Evolutionary conservation across 257 asterid genomes (phyloP).

Genomic region (Rauvolfia tetraphylla): DNA sequence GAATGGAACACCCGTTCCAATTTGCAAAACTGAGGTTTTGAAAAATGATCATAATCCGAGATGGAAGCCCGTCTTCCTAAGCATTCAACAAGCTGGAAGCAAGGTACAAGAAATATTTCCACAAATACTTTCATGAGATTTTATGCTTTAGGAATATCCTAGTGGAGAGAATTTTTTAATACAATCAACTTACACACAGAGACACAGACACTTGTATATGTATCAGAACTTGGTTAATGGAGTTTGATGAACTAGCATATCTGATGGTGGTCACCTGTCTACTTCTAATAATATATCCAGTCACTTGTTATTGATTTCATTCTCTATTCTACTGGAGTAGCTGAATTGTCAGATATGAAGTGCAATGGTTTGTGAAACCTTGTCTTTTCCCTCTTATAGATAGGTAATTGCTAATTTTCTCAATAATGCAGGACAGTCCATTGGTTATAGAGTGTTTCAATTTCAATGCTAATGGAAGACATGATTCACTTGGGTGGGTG

Average conservation of each 20-base stretch:
- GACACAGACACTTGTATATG: background rate
- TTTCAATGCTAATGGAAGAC: constrained; percentile 89
- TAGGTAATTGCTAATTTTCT: constrained; percentile 16
- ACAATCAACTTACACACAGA: background rate
- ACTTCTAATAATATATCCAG: background rate
- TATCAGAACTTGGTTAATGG: background rate
- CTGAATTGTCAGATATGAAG: constrained; percentile 3
- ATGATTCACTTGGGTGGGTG: constrained; percentile 84
- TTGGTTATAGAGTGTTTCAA: constrained; percentile 82
- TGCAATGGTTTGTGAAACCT: constrained; percentile 5
- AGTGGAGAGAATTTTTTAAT: background rate
- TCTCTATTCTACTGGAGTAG: background rate
- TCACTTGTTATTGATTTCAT: background rate
- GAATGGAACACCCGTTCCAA: constrained; percentile 62
- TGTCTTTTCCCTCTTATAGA: background rate
- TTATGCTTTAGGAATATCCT: background rate
- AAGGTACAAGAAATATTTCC: constrained; percentile 52
- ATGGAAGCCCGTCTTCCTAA: constrained; percentile 74
- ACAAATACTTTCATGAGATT: background rate
- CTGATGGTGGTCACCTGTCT: background rate
- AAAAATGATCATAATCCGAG: constrained; percentile 73
- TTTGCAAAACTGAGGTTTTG: constrained; percentile 96
- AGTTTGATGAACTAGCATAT: background rate
- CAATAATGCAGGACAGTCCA: constrained; percentile 88
- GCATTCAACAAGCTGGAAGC: constrained; percentile 94